Percentiles rank a stretch among this genome's conserved stretches.
phyloP scores from a whole-genome alignment of 1,284 basidiomycete species.

The Malassezia pachydermatis region DNA sequence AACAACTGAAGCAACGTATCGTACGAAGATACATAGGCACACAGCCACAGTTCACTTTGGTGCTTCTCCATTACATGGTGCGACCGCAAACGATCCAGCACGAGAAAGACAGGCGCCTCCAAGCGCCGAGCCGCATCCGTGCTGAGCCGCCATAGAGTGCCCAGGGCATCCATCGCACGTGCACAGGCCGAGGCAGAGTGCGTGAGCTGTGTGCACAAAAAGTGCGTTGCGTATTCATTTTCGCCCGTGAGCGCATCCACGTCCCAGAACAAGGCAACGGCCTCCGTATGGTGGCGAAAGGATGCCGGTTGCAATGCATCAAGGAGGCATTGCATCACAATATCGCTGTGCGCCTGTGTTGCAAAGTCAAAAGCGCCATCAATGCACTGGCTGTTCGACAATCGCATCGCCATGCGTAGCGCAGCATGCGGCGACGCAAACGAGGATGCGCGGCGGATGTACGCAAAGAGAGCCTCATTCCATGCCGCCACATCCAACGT shows the following conservation, averaged over 20 bases:
- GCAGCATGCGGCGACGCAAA: not conserved
- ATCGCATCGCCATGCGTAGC: not conserved
- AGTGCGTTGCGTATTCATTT: conserved; percentile 15
- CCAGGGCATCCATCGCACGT: conserved; percentile 73
- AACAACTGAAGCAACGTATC: conserved; percentile 31
- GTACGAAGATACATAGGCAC: conserved; percentile 29
- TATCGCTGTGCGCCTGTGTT: not conserved
- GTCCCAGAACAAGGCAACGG: conserved; percentile 74
- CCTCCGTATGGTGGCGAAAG: conserved; percentile 67
- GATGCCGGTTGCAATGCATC: conserved; percentile 62
- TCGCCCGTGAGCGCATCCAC: conserved; percentile 14
- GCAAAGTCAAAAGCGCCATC: not conserved
- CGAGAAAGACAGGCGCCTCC: conserved; percentile 65
- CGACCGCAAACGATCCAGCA: conserved; percentile 62
- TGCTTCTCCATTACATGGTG: conserved; percentile 23
- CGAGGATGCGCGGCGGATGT: not conserved
- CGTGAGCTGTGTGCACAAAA: conserved; percentile 21
- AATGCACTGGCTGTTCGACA: not conserved
- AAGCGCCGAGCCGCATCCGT: conserved; percentile 51
- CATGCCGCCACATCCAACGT: not conserved
- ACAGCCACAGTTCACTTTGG: conserved; percentile 31
- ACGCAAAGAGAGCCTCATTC: not conserved
- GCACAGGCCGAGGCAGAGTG: not conserved
- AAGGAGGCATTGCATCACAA: conserved; percentile 55
- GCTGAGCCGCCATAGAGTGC: conserved; percentile 78